Conservation (phyloP, 2,329 filamentous ascomycete species). For the Ophiostoma sp. region DNA sequence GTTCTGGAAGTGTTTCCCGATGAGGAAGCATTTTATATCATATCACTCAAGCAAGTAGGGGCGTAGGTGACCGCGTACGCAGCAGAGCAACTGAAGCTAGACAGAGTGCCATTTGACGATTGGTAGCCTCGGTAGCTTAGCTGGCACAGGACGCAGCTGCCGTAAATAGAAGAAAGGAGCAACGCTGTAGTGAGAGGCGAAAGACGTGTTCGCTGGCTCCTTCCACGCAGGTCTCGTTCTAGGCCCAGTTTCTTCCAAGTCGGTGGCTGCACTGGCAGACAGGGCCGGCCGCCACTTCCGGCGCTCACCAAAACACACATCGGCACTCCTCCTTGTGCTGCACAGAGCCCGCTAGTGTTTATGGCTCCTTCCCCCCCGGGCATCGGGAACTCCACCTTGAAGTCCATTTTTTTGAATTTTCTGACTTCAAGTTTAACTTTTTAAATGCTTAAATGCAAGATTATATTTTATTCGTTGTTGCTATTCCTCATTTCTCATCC, state of each 20-base stretch:
- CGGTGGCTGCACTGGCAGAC: no score
- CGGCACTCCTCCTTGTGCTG: not conserved
- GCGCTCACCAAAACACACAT: not conserved
- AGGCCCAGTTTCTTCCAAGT: no score
- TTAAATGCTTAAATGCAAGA: not conserved
- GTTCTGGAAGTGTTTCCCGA: not conserved
- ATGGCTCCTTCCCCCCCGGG: conserved; percentile 14
- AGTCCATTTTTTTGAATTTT: conserved; percentile 16
- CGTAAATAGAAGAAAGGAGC: no score
- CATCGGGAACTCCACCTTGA: conserved; percentile 17
- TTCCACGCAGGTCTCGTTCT: no score
- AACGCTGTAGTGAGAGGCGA: no score
- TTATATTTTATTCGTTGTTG: no score
- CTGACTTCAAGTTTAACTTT: not conserved
- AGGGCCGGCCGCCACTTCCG: not conserved
- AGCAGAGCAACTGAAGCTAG: not conserved
- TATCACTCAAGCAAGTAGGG: not conserved
- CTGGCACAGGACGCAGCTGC: no score
- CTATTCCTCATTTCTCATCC: not conserved
- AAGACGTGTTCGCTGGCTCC: no score
- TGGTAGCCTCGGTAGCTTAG: no score
- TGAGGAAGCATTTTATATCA: not conserved
- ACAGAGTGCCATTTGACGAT: not conserved
- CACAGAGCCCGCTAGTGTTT: not conserved
- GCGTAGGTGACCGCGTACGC: no score